Evolutionary conservation across 495 filamentous ascomycete species (phyloP).

Genomic region (Geopyxis carbonaria): DNA sequence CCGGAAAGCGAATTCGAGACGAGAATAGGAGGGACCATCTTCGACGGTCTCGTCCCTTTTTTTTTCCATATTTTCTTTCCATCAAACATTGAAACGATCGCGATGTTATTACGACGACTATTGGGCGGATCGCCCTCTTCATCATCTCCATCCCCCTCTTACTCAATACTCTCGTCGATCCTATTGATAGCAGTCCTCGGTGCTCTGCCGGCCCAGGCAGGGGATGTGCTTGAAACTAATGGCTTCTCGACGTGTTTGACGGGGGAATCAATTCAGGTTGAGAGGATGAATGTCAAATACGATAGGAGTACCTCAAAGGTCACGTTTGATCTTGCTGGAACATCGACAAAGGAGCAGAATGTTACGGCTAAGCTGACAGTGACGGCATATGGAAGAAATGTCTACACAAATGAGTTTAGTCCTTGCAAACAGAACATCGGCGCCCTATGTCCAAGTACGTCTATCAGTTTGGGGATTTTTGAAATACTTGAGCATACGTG

Average conservation of each 20-base stretch:
- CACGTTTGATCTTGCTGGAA: slow-evolving; percentile 68
- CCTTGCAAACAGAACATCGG: slow-evolving; percentile 53
- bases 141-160: slow-evolving; percentile 1
- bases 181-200: slow-evolving; percentile 6
- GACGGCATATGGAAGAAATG: slow-evolving; percentile 66
- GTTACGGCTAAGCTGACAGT: slow-evolving; percentile 65
- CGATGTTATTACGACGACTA: slow-evolving; percentile 24
- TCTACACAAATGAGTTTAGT: slow-evolving; percentile 68
- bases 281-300: slow-evolving; percentile 61
- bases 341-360: slow-evolving; percentile 55
- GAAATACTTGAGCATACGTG: background rate
- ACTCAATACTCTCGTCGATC: background rate
- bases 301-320: slow-evolving; percentile 53
- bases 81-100: slow-evolving; percentile 16
- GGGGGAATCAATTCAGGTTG: slow-evolving; percentile 49
- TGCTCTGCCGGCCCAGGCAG: slow-evolving; percentile 31
- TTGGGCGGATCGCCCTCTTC: slow-evolving; percentile 8
- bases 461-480: slow-evolving; percentile 1
- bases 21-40: no score
- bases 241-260: slow-evolving; percentile 62
- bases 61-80: slow-evolving; percentile 11
- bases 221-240: slow-evolving; percentile 58
- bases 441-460: slow-evolving; percentile 68
- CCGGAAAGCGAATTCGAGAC: no score
- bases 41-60: background rate